Evolutionary conservation across 495 filamentous ascomycete genomes (phyloP), one percentile per base, ranked within the genome.

Genomic region (Astrothelium macrocarpum): DNA sequence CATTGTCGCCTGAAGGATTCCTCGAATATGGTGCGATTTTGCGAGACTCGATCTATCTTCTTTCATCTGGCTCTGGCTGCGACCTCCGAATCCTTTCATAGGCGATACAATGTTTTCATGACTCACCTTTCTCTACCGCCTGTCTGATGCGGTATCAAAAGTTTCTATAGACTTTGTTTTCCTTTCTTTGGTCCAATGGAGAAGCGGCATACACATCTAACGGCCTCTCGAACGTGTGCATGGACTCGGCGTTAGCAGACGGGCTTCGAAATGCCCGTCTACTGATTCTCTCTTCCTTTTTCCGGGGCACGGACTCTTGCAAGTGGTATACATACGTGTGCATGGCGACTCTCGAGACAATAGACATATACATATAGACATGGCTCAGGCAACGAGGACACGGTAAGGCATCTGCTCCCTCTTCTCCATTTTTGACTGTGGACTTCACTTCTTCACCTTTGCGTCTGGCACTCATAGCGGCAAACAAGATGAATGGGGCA

Each of bases 361-460:
- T n/a, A n/a, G n/a, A n/a, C n/a, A n/a, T 49, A 49, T 12, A 49
- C 45, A 49, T 49, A 49, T 49, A 49, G 45, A 49, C 45, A 49
- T 49, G 45, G 45, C 45, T 49, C 45, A 49, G 45, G 45, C 45
- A 49, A 16, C 10, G 12, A n/a, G 23, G 45, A 20, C 36, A 42
- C 1, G 36, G 36, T 42, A 42, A 10, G 36, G 36, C 36, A 42
- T 9, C 18, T 16, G 36, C 36, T 42, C 9, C 36, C 18, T 9
- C 36, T 42, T 42, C 36, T 42, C 10, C 36, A 10, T 9, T 42
- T 10, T 42, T 16, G 10, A 42, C 36, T 9, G 18, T 10, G 18
- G 36, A 42, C 18, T 42, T 42, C 36, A 42, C 10, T 42, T 42
- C 18, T 1, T 42, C 36, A 10, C 36, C 36, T 42, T 42, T 42